Conservation (phyloP, 495 filamentous ascomycete species). For the Aspergillus diversus region DNA sequence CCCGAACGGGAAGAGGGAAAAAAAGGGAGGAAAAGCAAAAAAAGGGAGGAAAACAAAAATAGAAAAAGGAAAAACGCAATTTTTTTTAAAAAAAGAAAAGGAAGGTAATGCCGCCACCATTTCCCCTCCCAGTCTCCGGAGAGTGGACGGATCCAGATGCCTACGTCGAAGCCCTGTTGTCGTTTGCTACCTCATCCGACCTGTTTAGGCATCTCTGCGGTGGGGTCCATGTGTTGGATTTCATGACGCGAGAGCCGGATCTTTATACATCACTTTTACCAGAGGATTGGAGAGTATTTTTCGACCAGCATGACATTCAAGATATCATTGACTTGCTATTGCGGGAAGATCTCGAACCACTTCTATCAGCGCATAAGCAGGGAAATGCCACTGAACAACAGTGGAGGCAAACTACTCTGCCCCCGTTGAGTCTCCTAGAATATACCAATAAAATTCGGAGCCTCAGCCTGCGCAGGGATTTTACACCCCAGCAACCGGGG, state of each 20-base stretch:
- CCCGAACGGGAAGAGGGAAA: conserved; percentile 5
- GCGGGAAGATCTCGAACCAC: conserved; percentile 63
- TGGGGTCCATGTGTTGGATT: conserved; percentile 93
- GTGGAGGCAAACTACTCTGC: conserved; percentile 58
- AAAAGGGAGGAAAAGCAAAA: conserved; percentile 3
- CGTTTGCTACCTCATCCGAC: conserved; percentile 72
- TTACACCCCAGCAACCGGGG: conserved; percentile 36
- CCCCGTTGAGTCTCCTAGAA: conserved; percentile 67
- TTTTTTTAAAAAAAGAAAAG: conserved; percentile 7
- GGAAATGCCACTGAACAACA: conserved; percentile 15
- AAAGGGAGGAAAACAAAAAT: conserved; percentile 6
- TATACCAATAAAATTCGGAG: conserved; percentile 77
- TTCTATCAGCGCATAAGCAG: conserved; percentile 20
- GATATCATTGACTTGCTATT: conserved; percentile 78
- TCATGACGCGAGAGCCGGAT: conserved; percentile 83
- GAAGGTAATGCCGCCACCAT: conserved; percentile 24
- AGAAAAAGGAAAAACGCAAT: neutral
- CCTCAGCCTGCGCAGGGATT: conserved; percentile 68
- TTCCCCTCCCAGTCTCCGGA: conserved; percentile 59
- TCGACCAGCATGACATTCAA: conserved; percentile 69
- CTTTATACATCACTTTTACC: conserved; percentile 77
- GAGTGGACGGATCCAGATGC: conserved; percentile 63
- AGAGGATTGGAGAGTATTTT: conserved; percentile 77
- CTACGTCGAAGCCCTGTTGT: conserved; percentile 78
- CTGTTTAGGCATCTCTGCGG: conserved; percentile 90